Base-by-base conservation (phyloP, 2,329 filamentous ascomycete species). In the Seiridium cupressi region DNA sequence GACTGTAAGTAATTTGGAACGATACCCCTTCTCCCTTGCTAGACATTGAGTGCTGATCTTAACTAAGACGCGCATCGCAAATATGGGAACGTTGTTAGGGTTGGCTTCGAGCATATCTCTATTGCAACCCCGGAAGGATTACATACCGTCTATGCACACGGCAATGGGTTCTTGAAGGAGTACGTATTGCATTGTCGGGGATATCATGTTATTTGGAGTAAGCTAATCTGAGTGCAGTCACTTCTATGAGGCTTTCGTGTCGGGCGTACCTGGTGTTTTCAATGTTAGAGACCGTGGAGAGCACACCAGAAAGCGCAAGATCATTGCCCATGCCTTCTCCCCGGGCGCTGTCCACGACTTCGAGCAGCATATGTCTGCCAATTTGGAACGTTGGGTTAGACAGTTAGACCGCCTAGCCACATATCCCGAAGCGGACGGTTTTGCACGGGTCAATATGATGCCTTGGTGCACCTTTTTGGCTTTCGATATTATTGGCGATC, bases 151-250 rank as follows among this genome's bases (percentile, higher is more conserved):
- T 58, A 58, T 35, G 55, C 55, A 2, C 55, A 58, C n/a, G 55
- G 55, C 44, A 58, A 58, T 13, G 55, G 55, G 6, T 58, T 58
- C 18, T n/a, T 58, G 7, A 58, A 58, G 38, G 55, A 58, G 55
- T 58, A 38, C 26, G 55, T 40, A 6, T 4, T 18, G n/a, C 13
- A 40, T n/a, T 8, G 26, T 26, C 11, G 38, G 3, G 32, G 51
- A 4, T 32, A n/a, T 6, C 6, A 13, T 9, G 34, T 8, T 5
- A 13, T 13, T 2, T 53, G 3, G 9, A 9, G 18, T 13, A 11
- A 44, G 13, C 18, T n/a, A 51, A n/a, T 31, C n/a, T 4, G 11
- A 7, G 35, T 9, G 38, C 32, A 58, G 55, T 42, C 34, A 58
- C 34, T 58, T 58, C 46, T 58, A 58, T 34, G 46, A 58, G 10